A percentile compares a stretch with the other conserved stretches of the same genome.
Conservation (phyloP, 2,329 filamentous ascomycete genomes). For the Xylariaceae sp. region DNA sequence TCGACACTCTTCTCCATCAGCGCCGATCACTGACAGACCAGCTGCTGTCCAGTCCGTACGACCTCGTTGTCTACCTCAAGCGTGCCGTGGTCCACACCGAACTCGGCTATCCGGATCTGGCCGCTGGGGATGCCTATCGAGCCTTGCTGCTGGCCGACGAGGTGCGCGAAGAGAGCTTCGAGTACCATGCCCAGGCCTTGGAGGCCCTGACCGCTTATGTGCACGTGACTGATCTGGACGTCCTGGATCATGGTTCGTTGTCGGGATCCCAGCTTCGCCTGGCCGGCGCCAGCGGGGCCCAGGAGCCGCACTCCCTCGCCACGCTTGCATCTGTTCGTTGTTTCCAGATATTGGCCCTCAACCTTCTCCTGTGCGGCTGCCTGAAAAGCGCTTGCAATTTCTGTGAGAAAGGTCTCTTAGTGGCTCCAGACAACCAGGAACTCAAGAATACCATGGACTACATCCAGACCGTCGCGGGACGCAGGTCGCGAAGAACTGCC, state of each 20-base stretch:
- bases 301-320: conserved; percentile 34
- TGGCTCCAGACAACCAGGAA: conserved; percentile 47
- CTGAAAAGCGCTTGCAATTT: conserved; percentile 61
- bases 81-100: conserved; percentile 64
- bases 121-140: conserved; percentile 81
- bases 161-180: conserved; percentile 66
- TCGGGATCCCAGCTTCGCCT: conserved; percentile 24
- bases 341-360: conserved; percentile 51
- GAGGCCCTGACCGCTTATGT: conserved; percentile 40
- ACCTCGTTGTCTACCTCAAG: conserved; percentile 57
- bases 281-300: conserved; percentile 25
- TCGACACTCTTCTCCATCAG: conserved; percentile 41
- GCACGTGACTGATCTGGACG: conserved; percentile 31
- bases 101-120: conserved; percentile 83
- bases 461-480: conserved; percentile 45
- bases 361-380: conserved; percentile 58
- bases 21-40: conserved; percentile 51
- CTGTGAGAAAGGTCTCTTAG: conserved; percentile 51
- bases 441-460: conserved; percentile 46
- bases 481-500: conserved; percentile 37
- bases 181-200: conserved; percentile 66
- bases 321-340: conserved; percentile 46
- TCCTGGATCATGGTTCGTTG: conserved; percentile 39
- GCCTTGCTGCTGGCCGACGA: conserved; percentile 84
- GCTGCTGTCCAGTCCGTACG: conserved; percentile 47